Base-by-base conservation (phyloP, 2,329 filamentous ascomycete genomes). In the Furcasterigmium furcatum region DNA sequence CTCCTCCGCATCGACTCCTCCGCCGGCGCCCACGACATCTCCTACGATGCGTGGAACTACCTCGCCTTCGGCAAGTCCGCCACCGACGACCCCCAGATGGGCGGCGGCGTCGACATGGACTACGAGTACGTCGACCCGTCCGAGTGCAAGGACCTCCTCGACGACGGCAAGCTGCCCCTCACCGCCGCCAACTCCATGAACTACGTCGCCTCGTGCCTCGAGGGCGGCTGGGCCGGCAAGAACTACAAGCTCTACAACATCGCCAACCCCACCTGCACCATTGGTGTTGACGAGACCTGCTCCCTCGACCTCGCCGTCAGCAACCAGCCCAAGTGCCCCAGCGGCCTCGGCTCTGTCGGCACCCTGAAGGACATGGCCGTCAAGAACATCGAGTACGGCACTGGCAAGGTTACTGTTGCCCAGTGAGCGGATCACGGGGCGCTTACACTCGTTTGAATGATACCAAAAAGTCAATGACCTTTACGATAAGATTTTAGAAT, bases 31-130 rank as follows among this genome's bases (percentile, higher is more conserved):
- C 60, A 79, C 59, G 80, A 83, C 61, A 73, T 83, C 64, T 73
- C 68, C 46, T 83, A 82, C 66, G 79, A 82, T 51, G 78, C 79
- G 41, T 83, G 77, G 76, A 80, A 80, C 68, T 75, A 76, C 55
- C 75, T 83, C 34, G 61, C 62, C 54, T 76, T 70, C 27, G 78
- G 78, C 51, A 55, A 69, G 49, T 66, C 68, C 12, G 79, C 78
- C 34, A 65, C 61, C 8, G 58, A 67, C 13, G 57, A 67, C 41
- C 77, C 77, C 13, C 62, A 67, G 3, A 47, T 58, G 29, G 78
- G 77, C 47, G 79, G 79, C 38, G 71, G 72, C 41, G 62, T 77
- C 36, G 55, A 63, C 32, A 79, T 81, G 68, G 61, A 71, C 35
- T 80, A 71, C 57, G 67, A 77, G 57, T 61, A 67, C 27, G 71